These are phyloP conservation scores for Aspergillus bertholletiae DNA, from an alignment of 495 filamentous ascomycete genomes.

Conservation along the genomic window DNA sequence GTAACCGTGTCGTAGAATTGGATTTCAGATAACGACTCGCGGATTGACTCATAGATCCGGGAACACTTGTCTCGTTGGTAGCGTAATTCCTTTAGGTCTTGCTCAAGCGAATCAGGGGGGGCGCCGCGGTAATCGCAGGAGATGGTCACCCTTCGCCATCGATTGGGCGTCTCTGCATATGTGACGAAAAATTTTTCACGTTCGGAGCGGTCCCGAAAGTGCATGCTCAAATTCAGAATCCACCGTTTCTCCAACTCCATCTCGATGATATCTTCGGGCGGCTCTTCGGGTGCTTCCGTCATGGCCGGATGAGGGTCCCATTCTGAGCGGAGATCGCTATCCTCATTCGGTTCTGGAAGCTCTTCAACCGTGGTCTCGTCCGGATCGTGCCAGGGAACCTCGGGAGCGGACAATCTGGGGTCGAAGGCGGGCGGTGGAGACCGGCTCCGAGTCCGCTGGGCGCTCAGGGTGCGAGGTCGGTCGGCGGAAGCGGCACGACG, in stretches of 20 bases:
- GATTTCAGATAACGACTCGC: conserved; percentile 84
- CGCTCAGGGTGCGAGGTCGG: conserved; percentile 52
- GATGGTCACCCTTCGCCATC: conserved; percentile 86
- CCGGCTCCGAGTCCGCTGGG: conserved; percentile 40
- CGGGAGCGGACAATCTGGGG: conserved; percentile 45
- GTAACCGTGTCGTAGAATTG: conserved; percentile 95
- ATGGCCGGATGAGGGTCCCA: conserved; percentile 27
- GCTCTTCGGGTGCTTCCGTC: conserved; percentile 28
- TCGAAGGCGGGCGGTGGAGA: conserved; percentile 41
- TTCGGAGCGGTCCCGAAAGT: conserved; percentile 91
- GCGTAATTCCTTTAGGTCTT: conserved; percentile 69
- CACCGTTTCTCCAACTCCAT: conserved; percentile 84
- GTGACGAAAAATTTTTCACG: conserved; percentile 99
- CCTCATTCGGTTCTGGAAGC: conserved; percentile 24
- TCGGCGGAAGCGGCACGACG: conserved; percentile 74
- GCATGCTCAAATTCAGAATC: conserved; percentile 98
- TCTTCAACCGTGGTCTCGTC: conserved; percentile 36
- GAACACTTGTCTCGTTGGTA: conserved; percentile 92
- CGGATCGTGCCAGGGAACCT: conserved; percentile 42
- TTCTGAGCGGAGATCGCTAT: conserved; percentile 19
- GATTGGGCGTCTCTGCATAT: conserved; percentile 72
- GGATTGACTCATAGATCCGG: conserved; percentile 94
- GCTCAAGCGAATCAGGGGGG: conserved; percentile 76
- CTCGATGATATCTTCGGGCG: conserved; percentile 55
- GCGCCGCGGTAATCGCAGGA: conserved; percentile 91